phyloP scores from a whole-genome alignment of 1,139 yeast genomes.

The Yamadazyma buinensis region DNA sequence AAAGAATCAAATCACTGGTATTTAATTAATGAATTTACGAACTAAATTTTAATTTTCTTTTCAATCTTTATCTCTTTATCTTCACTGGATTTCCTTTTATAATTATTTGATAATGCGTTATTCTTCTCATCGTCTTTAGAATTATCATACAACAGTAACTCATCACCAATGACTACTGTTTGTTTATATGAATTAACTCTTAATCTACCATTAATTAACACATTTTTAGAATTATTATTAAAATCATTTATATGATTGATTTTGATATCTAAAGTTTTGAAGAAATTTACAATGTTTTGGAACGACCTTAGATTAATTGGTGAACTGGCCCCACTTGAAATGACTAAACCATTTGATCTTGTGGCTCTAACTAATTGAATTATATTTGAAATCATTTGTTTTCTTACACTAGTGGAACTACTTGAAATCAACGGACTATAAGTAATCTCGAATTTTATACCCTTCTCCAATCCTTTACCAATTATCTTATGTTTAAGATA shows the following conservation, averaged over 20 bases:
- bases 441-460: conserved; percentile 76
- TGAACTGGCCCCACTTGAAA: conserved; percentile 62
- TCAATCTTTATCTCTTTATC: background rate
- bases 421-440: conserved; percentile 52
- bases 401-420: conserved; percentile 33
- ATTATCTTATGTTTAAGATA: conserved; percentile 80
- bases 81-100: conserved; percentile 23
- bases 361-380: conserved; percentile 80
- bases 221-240: conserved; percentile 59
- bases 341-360: conserved; percentile 71
- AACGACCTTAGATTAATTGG: conserved; percentile 62
- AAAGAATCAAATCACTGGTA: conserved; percentile 28
- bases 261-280: conserved; percentile 68
- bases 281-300: conserved; percentile 64
- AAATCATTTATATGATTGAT: conserved; percentile 59
- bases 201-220: conserved; percentile 66
- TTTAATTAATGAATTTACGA: conserved; percentile 15
- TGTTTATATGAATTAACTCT: conserved; percentile 70
- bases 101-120: conserved; percentile 16
- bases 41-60: background rate
- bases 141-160: conserved; percentile 12
- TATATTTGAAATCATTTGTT: conserved; percentile 65
- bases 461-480: conserved; percentile 79
- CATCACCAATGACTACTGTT: conserved; percentile 49
- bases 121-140: conserved; percentile 19